Conservation (phyloP, 1,284 basidiomycete genomes). For the Stereum hirsutum region DNA sequence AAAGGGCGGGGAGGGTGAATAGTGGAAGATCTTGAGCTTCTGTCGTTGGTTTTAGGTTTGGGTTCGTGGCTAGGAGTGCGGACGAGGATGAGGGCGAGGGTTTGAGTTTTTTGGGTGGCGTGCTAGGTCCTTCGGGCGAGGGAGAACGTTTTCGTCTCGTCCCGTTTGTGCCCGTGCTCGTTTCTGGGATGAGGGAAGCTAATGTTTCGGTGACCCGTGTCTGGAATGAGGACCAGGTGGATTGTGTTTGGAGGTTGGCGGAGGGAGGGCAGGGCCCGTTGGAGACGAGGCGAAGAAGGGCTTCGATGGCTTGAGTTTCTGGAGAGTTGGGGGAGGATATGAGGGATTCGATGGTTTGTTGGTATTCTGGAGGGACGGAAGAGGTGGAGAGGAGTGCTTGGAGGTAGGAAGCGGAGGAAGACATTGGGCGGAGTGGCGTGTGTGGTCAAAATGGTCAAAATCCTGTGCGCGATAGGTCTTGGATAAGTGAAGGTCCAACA, state of each 20-base stretch:
- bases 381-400: neutral
- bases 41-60: neutral
- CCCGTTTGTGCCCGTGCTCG: neutral
- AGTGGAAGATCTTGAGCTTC: constrained; percentile 29
- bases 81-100: constrained; percentile 5
- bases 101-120: constrained; percentile 8
- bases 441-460: too few species aligned
- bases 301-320: constrained; percentile 10
- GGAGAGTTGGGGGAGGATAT: neutral
- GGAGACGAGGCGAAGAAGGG: constrained; percentile 16
- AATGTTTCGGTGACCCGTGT: neutral
- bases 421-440: too few species aligned
- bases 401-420: neutral
- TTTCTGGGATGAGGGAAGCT: constrained; percentile 9
- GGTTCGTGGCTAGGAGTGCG: neutral
- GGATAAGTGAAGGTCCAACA: too few species aligned
- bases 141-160: neutral
- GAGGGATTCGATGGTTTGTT: neutral
- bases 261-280: constrained; percentile 12
- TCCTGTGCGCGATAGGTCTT: too few species aligned
- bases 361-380: neutral
- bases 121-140: neutral
- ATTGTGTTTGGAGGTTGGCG: neutral
- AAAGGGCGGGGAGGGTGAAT: constrained; percentile 49
- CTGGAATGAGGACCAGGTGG: neutral